A percentile compares a stretch with the other conserved stretches of the same genome.
Conservation (phyloP, 1,284 basidiomycete genomes). For the Cystobasidiaceae sp. region DNA sequence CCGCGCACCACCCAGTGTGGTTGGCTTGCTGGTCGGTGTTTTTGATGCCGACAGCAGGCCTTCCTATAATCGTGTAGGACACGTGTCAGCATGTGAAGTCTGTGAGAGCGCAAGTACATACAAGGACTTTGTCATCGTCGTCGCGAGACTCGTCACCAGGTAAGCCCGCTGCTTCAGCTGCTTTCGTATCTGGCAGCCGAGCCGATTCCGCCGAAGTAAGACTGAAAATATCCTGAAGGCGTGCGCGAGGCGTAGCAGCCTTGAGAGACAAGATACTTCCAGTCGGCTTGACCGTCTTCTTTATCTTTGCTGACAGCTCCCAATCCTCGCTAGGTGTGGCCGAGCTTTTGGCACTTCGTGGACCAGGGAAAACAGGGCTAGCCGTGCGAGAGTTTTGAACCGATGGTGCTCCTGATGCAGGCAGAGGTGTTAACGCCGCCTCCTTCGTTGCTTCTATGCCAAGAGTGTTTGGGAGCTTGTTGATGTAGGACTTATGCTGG, state of each 20-base stretch:
- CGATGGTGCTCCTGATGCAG: no score
- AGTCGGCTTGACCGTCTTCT: conserved; percentile 15
- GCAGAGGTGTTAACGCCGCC: no score
- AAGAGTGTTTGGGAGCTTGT: no score
- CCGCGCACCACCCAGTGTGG: neutral
- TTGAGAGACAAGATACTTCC: conserved; percentile 3
- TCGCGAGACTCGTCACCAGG: neutral
- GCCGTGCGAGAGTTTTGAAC: no score
- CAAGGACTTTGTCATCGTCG: conserved; percentile 14
- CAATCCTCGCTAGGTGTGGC: neutral
- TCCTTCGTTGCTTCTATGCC: no score
- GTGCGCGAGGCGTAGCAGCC: neutral
- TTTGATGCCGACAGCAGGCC: conserved; percentile 5
- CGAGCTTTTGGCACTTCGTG: neutral
- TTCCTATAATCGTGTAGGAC: neutral
- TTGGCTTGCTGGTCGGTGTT: neutral
- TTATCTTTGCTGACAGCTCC: conserved; percentile 1
- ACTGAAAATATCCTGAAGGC: conserved; percentile 7
- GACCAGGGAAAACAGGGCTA: no score
- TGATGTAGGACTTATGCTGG: neutral
- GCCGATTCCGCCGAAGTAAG: neutral
- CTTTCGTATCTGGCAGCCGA: neutral
- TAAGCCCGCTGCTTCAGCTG: neutral
- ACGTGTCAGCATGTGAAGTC: neutral
- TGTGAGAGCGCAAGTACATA: neutral